Conservation (phyloP, 1,139 yeast genomes). For the Scheffersomyces stambukii region DNA sequence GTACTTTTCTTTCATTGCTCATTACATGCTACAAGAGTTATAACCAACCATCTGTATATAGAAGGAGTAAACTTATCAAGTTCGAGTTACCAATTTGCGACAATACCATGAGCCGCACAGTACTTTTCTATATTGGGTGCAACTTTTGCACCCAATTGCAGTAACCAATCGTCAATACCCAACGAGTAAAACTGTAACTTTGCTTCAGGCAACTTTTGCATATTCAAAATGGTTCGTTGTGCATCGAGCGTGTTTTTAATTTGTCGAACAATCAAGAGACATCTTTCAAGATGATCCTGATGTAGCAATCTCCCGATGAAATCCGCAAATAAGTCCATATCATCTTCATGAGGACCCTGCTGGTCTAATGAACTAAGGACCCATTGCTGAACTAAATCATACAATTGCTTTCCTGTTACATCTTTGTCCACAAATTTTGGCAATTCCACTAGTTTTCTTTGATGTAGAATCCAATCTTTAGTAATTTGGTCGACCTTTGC, state of each 20-base stretch:
- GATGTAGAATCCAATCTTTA: conserved; percentile 22
- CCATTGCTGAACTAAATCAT: conserved; percentile 44
- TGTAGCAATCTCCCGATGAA: conserved; percentile 20
- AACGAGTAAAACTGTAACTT: conserved; percentile 5
- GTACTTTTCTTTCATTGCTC: conserved; percentile 14
- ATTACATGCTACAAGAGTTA: too few relatives aligned
- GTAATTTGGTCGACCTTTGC: conserved; percentile 18
- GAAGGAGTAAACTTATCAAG: too few relatives aligned
- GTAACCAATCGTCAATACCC: conserved; percentile 23
- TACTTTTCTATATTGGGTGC: conserved; percentile 7
- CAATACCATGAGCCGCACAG: too few relatives aligned
- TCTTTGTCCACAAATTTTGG: conserved; percentile 36
- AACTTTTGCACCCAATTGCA: conserved; percentile 8
- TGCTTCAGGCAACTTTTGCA: conserved; percentile 1
- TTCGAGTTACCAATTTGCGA: too few relatives aligned
- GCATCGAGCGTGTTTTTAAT: conserved; percentile 14
- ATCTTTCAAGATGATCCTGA: conserved; percentile 17
- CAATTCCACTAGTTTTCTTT: conserved; percentile 14
- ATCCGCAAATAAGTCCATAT: conserved; percentile 35
- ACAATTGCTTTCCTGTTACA: conserved; percentile 25
- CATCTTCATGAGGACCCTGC: conserved; percentile 59
- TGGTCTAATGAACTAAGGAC: conserved; percentile 35
- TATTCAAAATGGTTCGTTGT: conserved; percentile 7
- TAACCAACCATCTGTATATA: too few relatives aligned
- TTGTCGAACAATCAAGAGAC: conserved; percentile 17